Percentiles rank a stretch among this genome's conserved stretches.
These are phyloP conservation scores for Penicillium italicum DNA, from an alignment of 2,329 filamentous ascomycete species.

Conservation along the genomic window DNA sequence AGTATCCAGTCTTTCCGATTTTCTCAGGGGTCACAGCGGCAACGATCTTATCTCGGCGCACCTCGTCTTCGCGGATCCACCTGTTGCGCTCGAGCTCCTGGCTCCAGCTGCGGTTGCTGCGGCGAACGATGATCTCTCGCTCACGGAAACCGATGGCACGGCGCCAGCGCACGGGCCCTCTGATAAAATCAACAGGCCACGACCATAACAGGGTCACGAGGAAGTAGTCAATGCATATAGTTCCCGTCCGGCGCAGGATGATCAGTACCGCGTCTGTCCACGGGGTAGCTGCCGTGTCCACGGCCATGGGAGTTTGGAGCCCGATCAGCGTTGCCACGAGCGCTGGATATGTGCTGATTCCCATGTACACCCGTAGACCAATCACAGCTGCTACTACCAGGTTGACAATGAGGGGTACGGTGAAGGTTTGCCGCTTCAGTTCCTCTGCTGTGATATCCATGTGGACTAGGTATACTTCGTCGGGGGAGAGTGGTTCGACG, in stretches of 20 bases:
- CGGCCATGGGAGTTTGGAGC: constrained; percentile 62
- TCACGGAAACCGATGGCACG: constrained; percentile 70
- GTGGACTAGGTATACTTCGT: constrained; percentile 79
- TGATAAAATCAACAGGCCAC: constrained; percentile 70
- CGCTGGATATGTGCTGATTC: constrained; percentile 68
- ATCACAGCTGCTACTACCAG: constrained; percentile 62
- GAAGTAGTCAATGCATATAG: constrained; percentile 70
- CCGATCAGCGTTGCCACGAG: constrained; percentile 64
- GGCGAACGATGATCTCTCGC: constrained; percentile 75
- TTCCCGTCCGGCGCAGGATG: constrained; percentile 57
- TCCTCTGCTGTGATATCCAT: constrained; percentile 66
- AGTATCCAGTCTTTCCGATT: constrained; percentile 78
- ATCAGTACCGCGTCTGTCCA: constrained; percentile 57
- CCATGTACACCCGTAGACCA: constrained; percentile 63
- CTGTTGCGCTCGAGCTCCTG: constrained; percentile 50
- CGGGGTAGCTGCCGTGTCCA: constrained; percentile 56
- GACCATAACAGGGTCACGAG: constrained; percentile 66
- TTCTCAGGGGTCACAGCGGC: constrained; percentile 66
- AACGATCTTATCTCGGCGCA: constrained; percentile 56
- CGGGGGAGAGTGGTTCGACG: constrained; percentile 60
- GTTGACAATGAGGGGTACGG: constrained; percentile 76
- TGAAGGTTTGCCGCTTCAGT: constrained; percentile 80
- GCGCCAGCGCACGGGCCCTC: constrained; percentile 69
- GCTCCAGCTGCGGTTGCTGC: constrained; percentile 68
- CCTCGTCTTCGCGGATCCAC: constrained; percentile 51